A percentile compares a stretch with the other conserved stretches of the same genome.
Evolutionary conservation across 352 stramenopile genomes (phyloP).

Genomic region (Hyphochytrium catenoides): DNA sequence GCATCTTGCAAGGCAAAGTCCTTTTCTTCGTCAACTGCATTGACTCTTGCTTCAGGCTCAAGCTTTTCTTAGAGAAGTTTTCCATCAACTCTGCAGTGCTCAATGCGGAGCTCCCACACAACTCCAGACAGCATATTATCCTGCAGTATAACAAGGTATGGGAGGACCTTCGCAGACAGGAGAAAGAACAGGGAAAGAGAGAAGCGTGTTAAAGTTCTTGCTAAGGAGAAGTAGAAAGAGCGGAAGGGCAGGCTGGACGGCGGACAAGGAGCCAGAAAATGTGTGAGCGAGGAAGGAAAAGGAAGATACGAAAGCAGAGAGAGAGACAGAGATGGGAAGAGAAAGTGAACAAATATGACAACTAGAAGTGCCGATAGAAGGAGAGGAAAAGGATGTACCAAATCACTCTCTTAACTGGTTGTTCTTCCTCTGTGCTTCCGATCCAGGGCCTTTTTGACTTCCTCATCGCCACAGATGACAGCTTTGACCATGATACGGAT

Average conservation of each 20-base stretch:
- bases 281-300: no score
- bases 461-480: slow-evolving; percentile 94
- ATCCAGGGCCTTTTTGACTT: slow-evolving; percentile 88
- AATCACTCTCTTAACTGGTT: neutral
- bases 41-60: slow-evolving; percentile 77
- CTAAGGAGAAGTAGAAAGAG: no score
- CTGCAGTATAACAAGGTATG: slow-evolving; percentile 61
- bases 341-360: no score
- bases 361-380: no score
- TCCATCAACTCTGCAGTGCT: slow-evolving; percentile 93
- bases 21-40: slow-evolving; percentile 98
- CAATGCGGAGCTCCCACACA: slow-evolving; percentile 92
- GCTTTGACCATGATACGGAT: slow-evolving; percentile 57
- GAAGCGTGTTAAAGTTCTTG: no score
- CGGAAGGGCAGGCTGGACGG: no score
- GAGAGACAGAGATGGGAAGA: no score
- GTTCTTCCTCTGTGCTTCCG: neutral
- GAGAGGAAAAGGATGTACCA: slow-evolving; percentile 2
- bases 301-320: no score
- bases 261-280: no score
- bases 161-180: no score
- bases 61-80: slow-evolving; percentile 98
- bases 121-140: slow-evolving; percentile 90
- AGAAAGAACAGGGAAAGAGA: no score
- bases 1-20: slow-evolving; percentile 86